These are phyloP conservation scores for Cercophora samala DNA, from an alignment of 495 filamentous ascomycete species.

Conservation along the genomic window DNA sequence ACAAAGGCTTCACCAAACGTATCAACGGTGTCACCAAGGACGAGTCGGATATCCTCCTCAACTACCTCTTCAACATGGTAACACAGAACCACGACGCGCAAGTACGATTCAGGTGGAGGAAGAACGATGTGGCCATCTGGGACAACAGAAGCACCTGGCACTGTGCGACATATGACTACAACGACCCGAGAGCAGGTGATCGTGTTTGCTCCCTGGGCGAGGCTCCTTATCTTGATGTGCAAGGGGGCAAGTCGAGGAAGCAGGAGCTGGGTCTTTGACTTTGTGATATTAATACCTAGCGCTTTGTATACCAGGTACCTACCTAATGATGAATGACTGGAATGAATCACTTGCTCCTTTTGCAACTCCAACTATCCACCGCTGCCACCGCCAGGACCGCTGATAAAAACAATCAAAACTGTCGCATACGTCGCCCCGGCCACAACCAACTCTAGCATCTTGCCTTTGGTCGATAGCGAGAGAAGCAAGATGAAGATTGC, in stretches of 20 bases:
- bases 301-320: too few species aligned
- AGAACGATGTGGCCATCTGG: slow-evolving; percentile 70
- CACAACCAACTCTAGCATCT: slow-evolving; percentile 8
- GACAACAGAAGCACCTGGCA: slow-evolving; percentile 65
- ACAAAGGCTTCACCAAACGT: slow-evolving; percentile 74
- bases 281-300: neutral
- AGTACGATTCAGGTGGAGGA: slow-evolving; percentile 69
- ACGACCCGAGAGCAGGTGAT: slow-evolving; percentile 22
- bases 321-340: neutral
- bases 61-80: slow-evolving; percentile 63
- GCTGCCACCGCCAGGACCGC: neutral
- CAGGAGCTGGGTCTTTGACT: slow-evolving; percentile 19
- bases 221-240: slow-evolving; percentile 25
- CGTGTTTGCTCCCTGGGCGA: slow-evolving; percentile 27
- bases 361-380: too few species aligned
- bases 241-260: slow-evolving; percentile 18
- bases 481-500: neutral
- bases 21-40: slow-evolving; percentile 70
- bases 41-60: slow-evolving; percentile 65
- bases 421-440: slow-evolving; percentile 12
- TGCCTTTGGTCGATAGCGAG: neutral
- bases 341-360: too few species aligned
- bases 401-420: slow-evolving; percentile 12
- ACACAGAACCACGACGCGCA: slow-evolving; percentile 60
- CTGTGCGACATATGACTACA: slow-evolving; percentile 51